Conservation (phyloP, 2,329 filamentous ascomycete species). For the Biscogniauxia marginata region DNA sequence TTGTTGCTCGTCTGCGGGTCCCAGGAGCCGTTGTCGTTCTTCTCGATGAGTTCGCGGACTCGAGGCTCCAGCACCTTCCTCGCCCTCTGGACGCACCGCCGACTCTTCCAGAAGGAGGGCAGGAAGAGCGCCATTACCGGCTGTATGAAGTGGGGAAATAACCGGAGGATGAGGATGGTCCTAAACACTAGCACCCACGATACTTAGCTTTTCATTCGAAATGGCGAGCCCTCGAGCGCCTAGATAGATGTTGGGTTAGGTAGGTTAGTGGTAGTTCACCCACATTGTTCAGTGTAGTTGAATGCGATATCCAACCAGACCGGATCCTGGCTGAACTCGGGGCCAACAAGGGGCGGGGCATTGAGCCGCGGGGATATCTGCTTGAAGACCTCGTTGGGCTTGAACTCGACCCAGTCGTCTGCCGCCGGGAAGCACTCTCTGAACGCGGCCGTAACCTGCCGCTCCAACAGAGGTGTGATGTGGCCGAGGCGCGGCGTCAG, state of each 20-base stretch:
- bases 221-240: too few relatives aligned
- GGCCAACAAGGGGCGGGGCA: conserved; percentile 6
- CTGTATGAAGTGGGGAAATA: conserved; percentile 6
- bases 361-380: conserved; percentile 2
- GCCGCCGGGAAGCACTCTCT: neutral
- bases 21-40: conserved; percentile 3
- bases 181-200: conserved; percentile 6
- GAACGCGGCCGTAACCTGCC: neutral
- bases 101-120: conserved; percentile 14
- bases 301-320: conserved; percentile 7
- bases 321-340: conserved; percentile 1
- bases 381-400: conserved; percentile 1
- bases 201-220: neutral
- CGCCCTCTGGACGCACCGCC: neutral
- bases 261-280: neutral
- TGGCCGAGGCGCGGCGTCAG: conserved; percentile 10
- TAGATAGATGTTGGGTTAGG: neutral
- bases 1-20: conserved; percentile 2
- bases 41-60: conserved; percentile 8
- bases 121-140: conserved; percentile 6
- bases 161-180: conserved; percentile 8
- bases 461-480: conserved; percentile 8
- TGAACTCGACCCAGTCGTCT: conserved; percentile 8
- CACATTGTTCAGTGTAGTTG: conserved; percentile 9
- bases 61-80: conserved; percentile 3